Evolutionary conservation across 305 asterid genomes (phyloP).

Genomic region (Fraxinus paxiana): DNA sequence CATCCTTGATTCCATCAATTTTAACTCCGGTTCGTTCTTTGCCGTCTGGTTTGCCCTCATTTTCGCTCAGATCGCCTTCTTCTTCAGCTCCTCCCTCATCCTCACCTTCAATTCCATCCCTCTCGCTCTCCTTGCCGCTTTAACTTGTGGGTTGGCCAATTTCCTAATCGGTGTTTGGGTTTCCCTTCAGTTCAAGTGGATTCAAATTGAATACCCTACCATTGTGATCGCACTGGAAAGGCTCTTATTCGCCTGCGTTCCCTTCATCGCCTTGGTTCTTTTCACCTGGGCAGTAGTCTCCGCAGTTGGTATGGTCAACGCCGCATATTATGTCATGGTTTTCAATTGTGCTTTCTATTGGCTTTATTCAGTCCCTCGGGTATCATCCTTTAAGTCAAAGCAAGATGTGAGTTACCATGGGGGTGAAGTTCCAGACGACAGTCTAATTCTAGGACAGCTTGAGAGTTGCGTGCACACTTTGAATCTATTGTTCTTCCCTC

Average conservation of each 20-base stretch:
- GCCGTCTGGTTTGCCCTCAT: conserved; percentile 91
- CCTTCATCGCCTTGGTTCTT: conserved; percentile 60
- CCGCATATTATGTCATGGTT: conserved; percentile 82
- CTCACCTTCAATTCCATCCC: conserved; percentile 51
- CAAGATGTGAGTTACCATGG: conserved; percentile 75
- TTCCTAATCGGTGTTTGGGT: conserved; percentile 94
- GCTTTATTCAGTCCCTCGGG: conserved; percentile 81
- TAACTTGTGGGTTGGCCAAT: conserved; percentile 70
- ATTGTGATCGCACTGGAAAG: conserved; percentile 83
- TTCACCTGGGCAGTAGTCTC: conserved; percentile 96
- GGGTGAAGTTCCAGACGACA: conserved; percentile 70
- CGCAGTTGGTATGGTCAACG: conserved; percentile 81
- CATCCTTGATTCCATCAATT: conserved; percentile 73
- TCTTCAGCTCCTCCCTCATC: conserved; percentile 67
- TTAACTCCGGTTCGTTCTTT: conserved; percentile 85
- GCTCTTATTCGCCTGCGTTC: conserved; percentile 78
- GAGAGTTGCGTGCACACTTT: conserved; percentile 89
- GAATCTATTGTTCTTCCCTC: conserved; percentile 68
- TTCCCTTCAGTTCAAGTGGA: conserved; percentile 95
- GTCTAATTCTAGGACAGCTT: conserved; percentile 72
- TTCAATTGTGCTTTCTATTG: conserved; percentile 87
- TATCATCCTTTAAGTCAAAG: conserved; percentile 76
- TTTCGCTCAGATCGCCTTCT: conserved; percentile 72
- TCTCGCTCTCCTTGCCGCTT: conserved; percentile 58
- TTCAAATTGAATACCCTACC: conserved; percentile 87